Evolutionary conservation across 306 rosid species (phyloP), one percentile per base, ranked within the genome.

Genomic region (Quercus engelmannii): DNA sequence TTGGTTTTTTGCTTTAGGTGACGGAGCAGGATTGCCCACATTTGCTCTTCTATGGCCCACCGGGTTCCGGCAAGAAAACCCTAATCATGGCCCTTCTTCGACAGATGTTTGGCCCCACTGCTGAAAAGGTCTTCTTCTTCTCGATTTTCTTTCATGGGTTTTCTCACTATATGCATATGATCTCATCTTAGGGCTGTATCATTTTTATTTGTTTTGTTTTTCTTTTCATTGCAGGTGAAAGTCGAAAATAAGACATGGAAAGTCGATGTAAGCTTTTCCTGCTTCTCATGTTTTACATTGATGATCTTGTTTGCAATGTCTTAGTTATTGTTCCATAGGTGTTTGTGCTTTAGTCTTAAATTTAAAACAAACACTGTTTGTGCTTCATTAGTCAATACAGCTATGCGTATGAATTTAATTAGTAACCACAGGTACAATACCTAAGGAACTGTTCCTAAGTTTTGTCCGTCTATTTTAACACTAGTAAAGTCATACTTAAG

Each of bases 1-100:
- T 8, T 49, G 17, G 54, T 13, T 49, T 8, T 41, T 41, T 8
- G 46, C 11, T 41, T 38, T 74, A 92, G 98, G 96, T 92, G 1
- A 83, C 84, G 6, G 99, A 95, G 87, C 94, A 91, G 80, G 99
- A 95, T 69, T 95, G 97, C 76, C 97, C 99, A 23, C 99, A 95
- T 91, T 88, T 95, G 86, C 90, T 95, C 26, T 95, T 95, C 84
- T 91, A 93, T 80, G 98, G 99, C 20, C 97, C 99, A 6, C 80
- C 99, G 12, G 98, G 99, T 17, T 89, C 99, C 33, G 98, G 99
- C 87, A 95, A 95, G 90, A 95, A 95, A 91, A 93, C 99, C 93
- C 92, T 93, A 83, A 87, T 95, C 80, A 89, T 95, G 92, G 96
- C 96, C 56, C 88, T 95, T 74, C 84, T 95, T 21, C 92, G 99